Base-by-base conservation (phyloP, 352 stramenopile species). In the Phytophthora colocasiae region DNA sequence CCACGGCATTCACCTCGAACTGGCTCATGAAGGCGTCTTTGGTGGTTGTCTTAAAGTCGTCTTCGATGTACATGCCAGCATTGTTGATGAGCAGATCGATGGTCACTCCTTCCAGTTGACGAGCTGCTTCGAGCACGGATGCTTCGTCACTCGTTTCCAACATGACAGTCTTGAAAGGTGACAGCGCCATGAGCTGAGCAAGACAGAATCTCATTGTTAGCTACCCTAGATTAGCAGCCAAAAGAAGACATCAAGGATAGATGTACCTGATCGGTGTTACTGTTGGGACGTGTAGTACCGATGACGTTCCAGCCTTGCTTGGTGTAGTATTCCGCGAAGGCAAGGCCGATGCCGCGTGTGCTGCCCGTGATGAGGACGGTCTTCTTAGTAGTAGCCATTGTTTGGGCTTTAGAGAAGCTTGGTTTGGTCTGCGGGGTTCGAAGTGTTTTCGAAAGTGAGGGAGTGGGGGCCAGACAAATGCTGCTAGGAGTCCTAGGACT, bases 31-130 rank as follows among this genome's bases (percentile, higher is more conserved):
- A 24, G 7, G 72, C 53, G 15, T 80, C 64, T 59, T 83, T 84
- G 14, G 73, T 77, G 5, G 54, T 58, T 1, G 61, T 66, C 32
- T 56, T 54, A 4, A 88, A 51, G 10, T 52, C 66, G 52, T 63
- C 48, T 11, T 26, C 29, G 12, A 62, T 40, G 41, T 73, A 58
- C 2, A 83, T 78, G 22, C 76, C 78, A 12, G 80, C 82, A 39
- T 89, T 89, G 67, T 91, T 88, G 55, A 88, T 68, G 8, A 89
- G 66, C 38, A 89, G 39, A 27, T 89, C 78, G 59, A 89, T 75
- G 10, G 72, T 12, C 26, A 78, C 77, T 27, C 69, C 70, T 12
- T 84, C 63, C 1, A 87, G 61, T 24, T 73, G 57, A 22, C 62
- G 59, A 9, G 75, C 75, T 0, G 78, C 76, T 15, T 62, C 36